These are phyloP conservation scores for Ascochyta clinopodiicola DNA, from an alignment of 2,329 filamentous ascomycete genomes.

Conservation along the genomic window DNA sequence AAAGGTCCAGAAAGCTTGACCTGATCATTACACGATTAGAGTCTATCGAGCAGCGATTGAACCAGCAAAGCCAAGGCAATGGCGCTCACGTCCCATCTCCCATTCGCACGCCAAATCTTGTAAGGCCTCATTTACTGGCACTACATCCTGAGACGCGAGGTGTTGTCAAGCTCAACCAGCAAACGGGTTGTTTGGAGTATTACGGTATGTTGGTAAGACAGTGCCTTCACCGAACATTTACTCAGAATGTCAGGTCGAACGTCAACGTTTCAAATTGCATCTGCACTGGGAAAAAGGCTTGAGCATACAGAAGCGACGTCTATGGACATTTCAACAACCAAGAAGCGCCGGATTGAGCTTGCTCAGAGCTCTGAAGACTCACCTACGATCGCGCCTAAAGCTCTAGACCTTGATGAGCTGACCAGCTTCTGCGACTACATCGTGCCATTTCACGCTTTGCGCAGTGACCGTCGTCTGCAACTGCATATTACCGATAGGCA, in stretches of 20 bases:
- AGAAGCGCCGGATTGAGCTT: not conserved
- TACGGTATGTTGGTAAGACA: not conserved
- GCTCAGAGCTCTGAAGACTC: not conserved
- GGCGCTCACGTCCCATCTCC: not conserved
- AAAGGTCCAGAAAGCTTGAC: conserved; percentile 1
- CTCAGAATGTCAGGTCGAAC: not conserved
- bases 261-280: not conserved
- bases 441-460: not conserved
- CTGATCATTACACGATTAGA: not conserved
- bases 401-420: not conserved
- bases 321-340: not conserved
- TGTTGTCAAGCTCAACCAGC: conserved; percentile 1
- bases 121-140: not conserved
- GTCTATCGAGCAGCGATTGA: not conserved
- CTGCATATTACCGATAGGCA: not conserved
- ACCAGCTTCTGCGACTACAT: conserved; percentile 2
- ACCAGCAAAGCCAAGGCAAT: not conserved
- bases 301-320: not conserved
- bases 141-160: not conserved
- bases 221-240: not conserved
- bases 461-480: not conserved
- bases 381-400: not conserved
- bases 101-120: not conserved
- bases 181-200: conserved; percentile 2
- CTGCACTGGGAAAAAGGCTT: not conserved